Conservation (phyloP, 2,329 filamentous ascomycete genomes). For the Ceratocystis alfenasii region DNA sequence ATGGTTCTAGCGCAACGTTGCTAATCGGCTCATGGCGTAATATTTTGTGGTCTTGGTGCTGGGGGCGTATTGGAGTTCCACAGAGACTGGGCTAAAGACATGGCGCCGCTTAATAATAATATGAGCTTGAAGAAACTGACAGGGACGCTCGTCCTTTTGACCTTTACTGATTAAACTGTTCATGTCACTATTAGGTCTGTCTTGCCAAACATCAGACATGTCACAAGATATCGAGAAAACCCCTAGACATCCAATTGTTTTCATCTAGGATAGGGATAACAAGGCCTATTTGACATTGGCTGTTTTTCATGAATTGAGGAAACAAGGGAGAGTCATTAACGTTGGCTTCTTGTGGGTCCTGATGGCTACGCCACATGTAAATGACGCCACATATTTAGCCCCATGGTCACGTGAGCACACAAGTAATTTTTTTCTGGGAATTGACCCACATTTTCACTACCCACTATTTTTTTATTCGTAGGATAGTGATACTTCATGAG, state of each 20-base stretch:
- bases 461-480: slow-evolving; percentile 17
- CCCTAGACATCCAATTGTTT: neutral
- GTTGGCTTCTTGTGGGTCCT: too few species aligned
- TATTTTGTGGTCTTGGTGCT: too few species aligned
- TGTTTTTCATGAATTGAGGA: neutral
- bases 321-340: neutral
- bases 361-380: neutral
- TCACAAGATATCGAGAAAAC: neutral
- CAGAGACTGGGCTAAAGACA: neutral
- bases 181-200: neutral
- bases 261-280: neutral
- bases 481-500: slow-evolving; percentile 9
- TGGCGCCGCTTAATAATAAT: too few species aligned
- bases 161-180: neutral
- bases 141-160: too few species aligned
- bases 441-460: slow-evolving; percentile 15
- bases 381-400: slow-evolving; percentile 6
- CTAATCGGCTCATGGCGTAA: neutral
- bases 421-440: slow-evolving; percentile 8
- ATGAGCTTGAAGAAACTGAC: too few species aligned
- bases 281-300: neutral
- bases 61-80: neutral
- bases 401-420: slow-evolving; percentile 19
- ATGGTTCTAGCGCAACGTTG: neutral
- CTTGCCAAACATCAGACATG: neutral